Conservation (phyloP, 2,329 filamentous ascomycete species). For the Byssothecium circinans region DNA sequence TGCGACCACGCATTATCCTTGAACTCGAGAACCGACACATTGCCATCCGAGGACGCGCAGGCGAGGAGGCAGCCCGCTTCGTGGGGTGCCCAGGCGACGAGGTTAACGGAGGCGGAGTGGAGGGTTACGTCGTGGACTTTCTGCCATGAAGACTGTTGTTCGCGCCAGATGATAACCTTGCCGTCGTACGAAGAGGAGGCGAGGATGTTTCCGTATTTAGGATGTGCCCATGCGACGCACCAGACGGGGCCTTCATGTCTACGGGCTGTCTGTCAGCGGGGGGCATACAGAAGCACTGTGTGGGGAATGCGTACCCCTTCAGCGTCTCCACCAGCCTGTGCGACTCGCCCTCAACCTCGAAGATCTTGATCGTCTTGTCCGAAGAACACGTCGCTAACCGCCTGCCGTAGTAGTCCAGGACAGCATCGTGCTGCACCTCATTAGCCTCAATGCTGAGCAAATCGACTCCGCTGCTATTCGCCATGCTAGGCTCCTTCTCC, state of each 20-base stretch:
- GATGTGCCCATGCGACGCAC: constrained; percentile 97
- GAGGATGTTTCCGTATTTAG: constrained; percentile 97
- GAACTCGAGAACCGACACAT: constrained; percentile 93
- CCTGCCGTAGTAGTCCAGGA: constrained; percentile 97
- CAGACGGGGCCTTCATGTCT: constrained; percentile 97
- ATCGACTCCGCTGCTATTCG: constrained; percentile 14
- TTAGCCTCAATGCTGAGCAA: constrained; percentile 37
- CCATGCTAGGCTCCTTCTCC: background rate
- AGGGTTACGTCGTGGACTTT: constrained; percentile 90
- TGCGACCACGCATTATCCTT: constrained; percentile 93
- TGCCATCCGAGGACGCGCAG: constrained; percentile 90
- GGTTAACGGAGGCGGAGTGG: constrained; percentile 95
- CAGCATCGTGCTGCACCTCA: constrained; percentile 81
- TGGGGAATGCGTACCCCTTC: constrained; percentile 74
- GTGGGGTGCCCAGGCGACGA: constrained; percentile 96
- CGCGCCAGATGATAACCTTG: constrained; percentile 98
- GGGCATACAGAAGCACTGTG: background rate
- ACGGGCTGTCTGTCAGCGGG: constrained; percentile 18
- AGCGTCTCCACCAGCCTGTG: constrained; percentile 90
- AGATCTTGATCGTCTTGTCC: constrained; percentile 99
- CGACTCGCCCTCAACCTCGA: constrained; percentile 91
- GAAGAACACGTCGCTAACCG: constrained; percentile 96
- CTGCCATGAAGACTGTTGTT: constrained; percentile 65
- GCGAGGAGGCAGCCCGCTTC: constrained; percentile 93
- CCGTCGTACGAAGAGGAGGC: constrained; percentile 95